phyloP scores from a whole-genome alignment of 2,329 filamentous ascomycete species.

The Trichoderma sp. region DNA sequence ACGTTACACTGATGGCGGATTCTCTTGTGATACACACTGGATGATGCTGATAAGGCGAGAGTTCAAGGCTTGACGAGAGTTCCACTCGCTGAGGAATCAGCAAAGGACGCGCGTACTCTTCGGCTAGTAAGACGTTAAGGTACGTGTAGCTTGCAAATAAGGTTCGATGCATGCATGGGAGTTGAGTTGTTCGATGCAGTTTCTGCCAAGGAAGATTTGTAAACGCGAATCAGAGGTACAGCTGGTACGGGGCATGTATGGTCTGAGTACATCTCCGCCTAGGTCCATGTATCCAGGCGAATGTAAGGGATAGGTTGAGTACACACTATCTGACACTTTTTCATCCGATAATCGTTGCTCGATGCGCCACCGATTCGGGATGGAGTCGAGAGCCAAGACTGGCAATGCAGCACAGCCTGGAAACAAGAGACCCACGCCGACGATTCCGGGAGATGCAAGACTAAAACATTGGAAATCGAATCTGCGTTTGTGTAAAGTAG shows the following conservation, averaged over 20 bases:
- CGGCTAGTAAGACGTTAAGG: neutral
- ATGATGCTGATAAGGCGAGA: neutral
- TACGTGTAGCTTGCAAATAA: neutral
- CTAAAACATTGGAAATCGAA: neutral
- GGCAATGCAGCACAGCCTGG: constrained; percentile 2
- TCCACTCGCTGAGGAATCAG: neutral
- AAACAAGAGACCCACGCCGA: neutral
- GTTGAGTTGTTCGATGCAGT: neutral
- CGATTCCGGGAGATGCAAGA: neutral
- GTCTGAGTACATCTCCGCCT: neutral
- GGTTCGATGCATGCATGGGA: neutral
- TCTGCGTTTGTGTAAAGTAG: neutral
- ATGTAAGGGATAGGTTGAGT: neutral
- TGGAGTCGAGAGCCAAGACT: constrained; percentile 16
- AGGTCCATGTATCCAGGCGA: neutral
- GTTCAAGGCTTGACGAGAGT: neutral
- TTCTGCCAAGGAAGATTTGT: neutral
- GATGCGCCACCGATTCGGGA: neutral
- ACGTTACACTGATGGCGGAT: neutral
- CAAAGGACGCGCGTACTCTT: constrained; percentile 4
- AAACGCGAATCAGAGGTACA: neutral
- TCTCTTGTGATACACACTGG: neutral
- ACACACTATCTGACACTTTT: neutral
- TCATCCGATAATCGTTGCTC: neutral
- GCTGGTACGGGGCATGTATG: neutral